phyloP scores from a whole-genome alignment of 352 stramenopile genomes.

The Discostella stelligera region DNA sequence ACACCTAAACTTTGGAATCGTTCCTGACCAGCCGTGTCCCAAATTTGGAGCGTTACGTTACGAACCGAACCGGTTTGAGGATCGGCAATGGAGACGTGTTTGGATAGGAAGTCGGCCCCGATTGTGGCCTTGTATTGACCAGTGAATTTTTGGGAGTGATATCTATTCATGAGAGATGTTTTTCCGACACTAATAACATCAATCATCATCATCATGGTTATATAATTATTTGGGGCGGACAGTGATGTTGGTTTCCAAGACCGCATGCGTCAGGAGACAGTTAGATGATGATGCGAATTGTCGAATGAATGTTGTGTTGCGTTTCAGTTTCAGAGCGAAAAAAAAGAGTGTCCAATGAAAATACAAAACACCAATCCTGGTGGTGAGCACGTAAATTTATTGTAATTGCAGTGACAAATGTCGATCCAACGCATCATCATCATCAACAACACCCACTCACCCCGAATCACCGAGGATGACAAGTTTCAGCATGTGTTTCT shows the following conservation, averaged over 20 bases:
- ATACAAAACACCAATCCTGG: too few relatives aligned
- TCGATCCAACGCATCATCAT: background rate
- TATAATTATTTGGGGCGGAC: too few relatives aligned
- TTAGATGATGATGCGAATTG: too few relatives aligned
- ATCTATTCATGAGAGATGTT: slow-evolving; percentile 99
- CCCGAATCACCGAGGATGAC: slow-evolving; percentile 97
- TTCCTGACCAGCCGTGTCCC: slow-evolving; percentile 98
- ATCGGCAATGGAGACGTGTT: slow-evolving; percentile 85
- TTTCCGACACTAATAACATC: slow-evolving; percentile 91
- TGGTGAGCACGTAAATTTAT: too few relatives aligned
- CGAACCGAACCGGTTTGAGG: slow-evolving; percentile 87
- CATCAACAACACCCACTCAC: slow-evolving; percentile 83
- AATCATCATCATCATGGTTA: too few relatives aligned
- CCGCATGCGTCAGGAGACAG: too few relatives aligned
- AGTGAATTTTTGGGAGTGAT: slow-evolving; percentile 97
- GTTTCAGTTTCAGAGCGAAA: background rate
- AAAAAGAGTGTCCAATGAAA: background rate
- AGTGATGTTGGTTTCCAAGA: too few relatives aligned
- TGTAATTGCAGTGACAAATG: too few relatives aligned
- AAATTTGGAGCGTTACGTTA: slow-evolving; percentile 98
- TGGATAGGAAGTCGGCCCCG: slow-evolving; percentile 97
- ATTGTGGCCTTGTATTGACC: slow-evolving; percentile 99
- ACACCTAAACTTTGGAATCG: slow-evolving; percentile 97
- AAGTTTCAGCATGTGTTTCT: slow-evolving; percentile 96
- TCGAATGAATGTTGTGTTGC: background rate